Evolutionary conservation across 306 rosid species (phyloP).

Genomic region (Hippophae tibetana): DNA sequence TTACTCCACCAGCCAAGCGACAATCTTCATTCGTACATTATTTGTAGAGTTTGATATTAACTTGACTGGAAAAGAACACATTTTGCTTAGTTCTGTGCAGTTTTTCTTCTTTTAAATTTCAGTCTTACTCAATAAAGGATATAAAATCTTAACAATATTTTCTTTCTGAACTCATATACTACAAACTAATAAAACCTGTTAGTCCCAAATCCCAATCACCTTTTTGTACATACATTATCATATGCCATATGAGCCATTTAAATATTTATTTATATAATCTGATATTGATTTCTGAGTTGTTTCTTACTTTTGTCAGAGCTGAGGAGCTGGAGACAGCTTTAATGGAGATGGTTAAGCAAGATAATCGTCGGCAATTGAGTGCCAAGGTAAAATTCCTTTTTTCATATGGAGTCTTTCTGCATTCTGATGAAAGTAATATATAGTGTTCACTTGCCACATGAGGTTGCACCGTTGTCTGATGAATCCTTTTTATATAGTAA

Average conservation of each 20-base stretch:
- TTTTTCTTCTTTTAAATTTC: too few relatives aligned
- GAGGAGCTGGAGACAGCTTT: slow-evolving; percentile 98
- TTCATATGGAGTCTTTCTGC: slow-evolving; percentile 6
- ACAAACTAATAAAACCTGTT: too few relatives aligned
- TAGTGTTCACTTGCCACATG: slow-evolving; percentile 4
- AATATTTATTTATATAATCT: slow-evolving; percentile 9
- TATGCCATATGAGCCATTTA: neutral
- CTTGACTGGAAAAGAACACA: too few relatives aligned
- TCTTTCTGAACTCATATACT: too few relatives aligned
- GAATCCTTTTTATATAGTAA: too few relatives aligned
- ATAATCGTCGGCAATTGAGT: slow-evolving; percentile 84
- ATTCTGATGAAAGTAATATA: neutral
- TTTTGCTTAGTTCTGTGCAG: too few relatives aligned
- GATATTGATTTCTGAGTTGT: slow-evolving; percentile 15
- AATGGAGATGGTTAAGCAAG: slow-evolving; percentile 97
- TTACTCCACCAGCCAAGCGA: too few relatives aligned
- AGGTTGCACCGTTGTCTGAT: neutral
- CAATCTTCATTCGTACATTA: neutral
- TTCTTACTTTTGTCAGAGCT: slow-evolving; percentile 44
- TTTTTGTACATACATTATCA: neutral
- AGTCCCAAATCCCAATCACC: neutral
- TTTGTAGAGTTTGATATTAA: too few relatives aligned
- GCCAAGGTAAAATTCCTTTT: slow-evolving; percentile 59
- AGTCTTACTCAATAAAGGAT: too few relatives aligned
- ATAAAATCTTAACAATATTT: too few relatives aligned